phyloP scores from a whole-genome alignment of 345 rosid genomes.

The Sonneratia alba region DNA sequence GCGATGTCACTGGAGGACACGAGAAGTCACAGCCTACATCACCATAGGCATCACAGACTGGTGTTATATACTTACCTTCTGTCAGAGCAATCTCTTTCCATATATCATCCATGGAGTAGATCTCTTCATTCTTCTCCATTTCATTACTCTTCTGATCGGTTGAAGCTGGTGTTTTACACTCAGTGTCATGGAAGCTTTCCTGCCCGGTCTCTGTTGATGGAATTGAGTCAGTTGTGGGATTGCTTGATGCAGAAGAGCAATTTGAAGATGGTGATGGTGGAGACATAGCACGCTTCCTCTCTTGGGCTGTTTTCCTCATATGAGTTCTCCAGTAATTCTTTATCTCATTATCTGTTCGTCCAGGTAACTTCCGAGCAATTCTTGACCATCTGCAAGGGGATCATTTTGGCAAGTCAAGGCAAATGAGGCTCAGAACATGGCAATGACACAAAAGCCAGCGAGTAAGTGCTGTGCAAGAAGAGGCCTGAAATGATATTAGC shows the following conservation, averaged over 20 bases:
- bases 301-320: conserved; percentile 79
- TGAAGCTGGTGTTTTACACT: conserved; percentile 29
- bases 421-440: neutral
- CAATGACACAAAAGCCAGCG: neutral
- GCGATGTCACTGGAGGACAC: conserved; percentile 43
- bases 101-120: conserved; percentile 67
- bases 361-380: conserved; percentile 86
- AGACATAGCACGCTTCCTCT: conserved; percentile 36
- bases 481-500: neutral
- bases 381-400: conserved; percentile 71
- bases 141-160: conserved; percentile 23
- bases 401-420: neutral
- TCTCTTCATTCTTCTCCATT: conserved; percentile 32
- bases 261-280: conserved; percentile 44
- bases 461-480: neutral
- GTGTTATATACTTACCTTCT: conserved; percentile 36
- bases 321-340: conserved; percentile 98
- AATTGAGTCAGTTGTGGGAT: conserved; percentile 32
- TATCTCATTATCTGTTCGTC: conserved; percentile 93
- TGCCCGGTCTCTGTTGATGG: conserved; percentile 38
- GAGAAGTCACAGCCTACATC: conserved; percentile 38
- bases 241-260: conserved; percentile 47
- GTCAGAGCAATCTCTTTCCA: conserved; percentile 80
- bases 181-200: conserved; percentile 66
- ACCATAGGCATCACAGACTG: conserved; percentile 37